These are phyloP conservation scores for Fraxinus platypoda DNA, from an alignment of 305 asterid species.

Conservation along the genomic window DNA sequence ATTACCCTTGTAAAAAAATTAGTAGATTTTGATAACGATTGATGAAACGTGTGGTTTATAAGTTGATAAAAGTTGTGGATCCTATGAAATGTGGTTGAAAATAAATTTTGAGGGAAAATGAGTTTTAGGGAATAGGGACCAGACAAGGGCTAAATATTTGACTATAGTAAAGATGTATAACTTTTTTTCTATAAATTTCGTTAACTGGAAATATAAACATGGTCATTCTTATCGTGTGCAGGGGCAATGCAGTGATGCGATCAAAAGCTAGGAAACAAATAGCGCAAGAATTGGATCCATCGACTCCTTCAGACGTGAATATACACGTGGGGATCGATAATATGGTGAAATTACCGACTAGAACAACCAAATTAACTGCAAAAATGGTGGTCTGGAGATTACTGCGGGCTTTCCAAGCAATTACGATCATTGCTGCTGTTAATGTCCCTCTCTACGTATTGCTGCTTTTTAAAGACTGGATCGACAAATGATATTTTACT, in stretches of 20 bases:
- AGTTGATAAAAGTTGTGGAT: not conserved
- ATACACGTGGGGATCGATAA: constrained; percentile 49
- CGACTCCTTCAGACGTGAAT: constrained; percentile 13
- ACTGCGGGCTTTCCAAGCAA: constrained; percentile 46
- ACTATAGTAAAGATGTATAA: not conserved
- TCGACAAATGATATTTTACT: constrained; percentile 53
- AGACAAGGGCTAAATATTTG: not conserved
- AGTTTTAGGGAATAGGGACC: not conserved
- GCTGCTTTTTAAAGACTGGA: constrained; percentile 91
- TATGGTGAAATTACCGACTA: constrained; percentile 24
- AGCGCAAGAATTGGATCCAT: constrained; percentile 37
- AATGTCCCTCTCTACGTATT: constrained; percentile 79
- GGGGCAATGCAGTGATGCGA: constrained; percentile 49
- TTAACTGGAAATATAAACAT: not conserved
- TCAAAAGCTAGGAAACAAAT: constrained; percentile 55
- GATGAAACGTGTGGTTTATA: not conserved
- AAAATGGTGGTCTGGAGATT: constrained; percentile 60
- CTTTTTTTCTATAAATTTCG: not conserved
- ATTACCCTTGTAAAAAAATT: not conserved
- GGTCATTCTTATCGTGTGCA: constrained; percentile 19
- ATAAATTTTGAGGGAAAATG: not conserved
- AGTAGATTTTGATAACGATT: not conserved
- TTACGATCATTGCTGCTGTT: constrained; percentile 59
- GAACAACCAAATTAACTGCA: constrained; percentile 49
- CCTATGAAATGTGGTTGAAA: not conserved